These are phyloP conservation scores for Allomyces arbusculus DNA, from an alignment of 192 early-diverging fungal species.

Conservation along the genomic window DNA sequence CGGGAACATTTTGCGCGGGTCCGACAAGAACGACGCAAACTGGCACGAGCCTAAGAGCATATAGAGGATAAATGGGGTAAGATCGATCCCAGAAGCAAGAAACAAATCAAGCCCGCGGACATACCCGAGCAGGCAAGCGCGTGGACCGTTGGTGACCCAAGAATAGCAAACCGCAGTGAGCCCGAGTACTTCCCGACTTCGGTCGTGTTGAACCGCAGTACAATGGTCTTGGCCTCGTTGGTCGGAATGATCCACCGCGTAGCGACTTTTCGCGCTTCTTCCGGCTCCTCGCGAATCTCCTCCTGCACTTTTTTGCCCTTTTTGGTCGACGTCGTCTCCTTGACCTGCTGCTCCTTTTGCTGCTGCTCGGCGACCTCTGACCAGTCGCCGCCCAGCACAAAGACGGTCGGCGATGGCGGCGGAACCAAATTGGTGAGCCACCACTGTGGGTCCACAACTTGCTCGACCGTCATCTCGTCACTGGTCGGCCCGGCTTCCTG, in stretches of 20 bases:
- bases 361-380: slow-evolving; percentile 2
- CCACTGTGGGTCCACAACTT: not conserved
- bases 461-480: not conserved
- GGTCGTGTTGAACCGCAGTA: slow-evolving; percentile 21
- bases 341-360: not conserved
- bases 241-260: slow-evolving; percentile 29
- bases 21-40: slow-evolving; percentile 20
- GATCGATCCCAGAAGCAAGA: not conserved
- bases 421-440: not conserved
- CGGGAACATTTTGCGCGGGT: slow-evolving; percentile 24
- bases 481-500: not conserved
- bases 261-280: slow-evolving; percentile 14
- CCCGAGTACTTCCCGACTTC: slow-evolving; percentile 29
- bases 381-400: not conserved
- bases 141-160: slow-evolving; percentile 7
- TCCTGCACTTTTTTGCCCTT: slow-evolving; percentile 9
- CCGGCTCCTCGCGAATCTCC: slow-evolving; percentile 10
- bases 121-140: not conserved
- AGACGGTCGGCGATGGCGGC: not conserved
- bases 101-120: not conserved
- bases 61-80: slow-evolving; percentile 9
- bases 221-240: slow-evolving; percentile 24
- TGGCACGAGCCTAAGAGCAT: slow-evolving; percentile 26
- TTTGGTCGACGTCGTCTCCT: slow-evolving; percentile 4
- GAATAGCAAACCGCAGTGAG: slow-evolving; percentile 24